A percentile compares a stretch with the other conserved stretches of the same genome.
These are phyloP conservation scores for Venturia effusa DNA, from an alignment of 2,329 filamentous ascomycete genomes.

Conservation along the genomic window DNA sequence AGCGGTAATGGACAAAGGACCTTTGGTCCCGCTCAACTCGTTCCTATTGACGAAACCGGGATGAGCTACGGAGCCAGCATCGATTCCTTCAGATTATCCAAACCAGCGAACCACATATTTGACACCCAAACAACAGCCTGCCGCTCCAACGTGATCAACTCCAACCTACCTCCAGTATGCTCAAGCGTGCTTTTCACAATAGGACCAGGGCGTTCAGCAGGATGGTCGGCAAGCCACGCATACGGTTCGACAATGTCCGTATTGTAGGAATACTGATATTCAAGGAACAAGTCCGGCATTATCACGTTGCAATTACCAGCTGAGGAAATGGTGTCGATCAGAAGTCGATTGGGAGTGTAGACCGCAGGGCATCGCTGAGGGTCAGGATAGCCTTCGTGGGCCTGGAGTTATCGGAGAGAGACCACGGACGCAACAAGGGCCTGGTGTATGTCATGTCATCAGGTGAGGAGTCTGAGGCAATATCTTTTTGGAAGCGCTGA, in stretches of 20 bases:
- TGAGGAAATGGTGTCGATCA: slow-evolving; percentile 22
- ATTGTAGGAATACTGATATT: neutral
- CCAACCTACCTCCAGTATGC: slow-evolving; percentile 21
- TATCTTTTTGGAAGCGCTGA: no score
- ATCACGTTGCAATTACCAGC: slow-evolving; percentile 21
- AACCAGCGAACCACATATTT: slow-evolving; percentile 55
- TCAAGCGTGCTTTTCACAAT: slow-evolving; percentile 44
- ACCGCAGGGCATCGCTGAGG: slow-evolving; percentile 25
- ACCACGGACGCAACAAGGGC: neutral
- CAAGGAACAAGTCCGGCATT: neutral
- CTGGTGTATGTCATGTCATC: neutral
- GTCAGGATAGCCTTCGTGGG: slow-evolving; percentile 20
- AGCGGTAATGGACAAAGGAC: slow-evolving; percentile 51
- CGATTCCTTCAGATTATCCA: slow-evolving; percentile 45
- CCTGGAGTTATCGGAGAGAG: neutral
- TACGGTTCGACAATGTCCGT: slow-evolving; percentile 27
- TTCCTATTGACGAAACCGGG: slow-evolving; percentile 59
- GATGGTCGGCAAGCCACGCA: slow-evolving; percentile 35
- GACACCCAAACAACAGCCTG: slow-evolving; percentile 40
- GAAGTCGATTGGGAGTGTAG: slow-evolving; percentile 7
- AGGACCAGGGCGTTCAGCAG: slow-evolving; percentile 32
- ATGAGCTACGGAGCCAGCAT: slow-evolving; percentile 67
- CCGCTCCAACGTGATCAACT: slow-evolving; percentile 39
- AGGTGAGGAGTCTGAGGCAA: neutral
- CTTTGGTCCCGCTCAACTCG: slow-evolving; percentile 47